Base-by-base conservation (phyloP, 2,329 filamentous ascomycete species). In the Periconia digitata region DNA sequence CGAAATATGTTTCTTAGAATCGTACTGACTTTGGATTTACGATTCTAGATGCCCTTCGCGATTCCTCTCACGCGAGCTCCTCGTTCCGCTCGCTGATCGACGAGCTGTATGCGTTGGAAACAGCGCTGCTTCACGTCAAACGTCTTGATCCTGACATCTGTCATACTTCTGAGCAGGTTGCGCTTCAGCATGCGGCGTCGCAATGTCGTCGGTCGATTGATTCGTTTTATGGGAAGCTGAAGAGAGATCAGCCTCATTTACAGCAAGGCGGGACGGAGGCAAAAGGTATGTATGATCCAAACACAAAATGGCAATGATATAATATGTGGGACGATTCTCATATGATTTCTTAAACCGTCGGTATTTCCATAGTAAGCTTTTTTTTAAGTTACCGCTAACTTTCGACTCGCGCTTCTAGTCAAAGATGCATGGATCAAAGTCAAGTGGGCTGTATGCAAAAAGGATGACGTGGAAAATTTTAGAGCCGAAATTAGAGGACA, bases 181-280 rank as follows among this genome's bases (percentile, higher is more conserved):
- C 64, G 1, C 39, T 70, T 10, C 46, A 50, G 29, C 53, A 63
- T 37, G 61, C 59, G 3, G 55, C 54, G 4, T 34, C 53, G 27
- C 47, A 57, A 29, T 69, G 61, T 44, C 61, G 62, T 29, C 40
- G 38, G 12, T 63, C 63, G 17, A 66, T 69, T 16, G 55, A 62
- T 47, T 45, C 46, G 1, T 71, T 69, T 36, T 59, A 54, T 47
- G 46, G 52, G 37, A 64, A 58, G 20, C 49, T 63, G 1, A 34
- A 59, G 43, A 64, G 62, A 29, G 66, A 37, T 18, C 62, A 70
- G 44, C 61, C 56, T 17, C 51, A 58, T 50, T 49, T 68, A 7
- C 29, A 40, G 41, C 17, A 24, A 1, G 32, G 34, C 16, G 36
- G 42, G 2, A 46, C 44, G 13, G 43, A 44, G 24, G 44, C 39